These are phyloP conservation scores for Silene coronaria DNA, from an alignment of 179 eudicot species.

Conservation along the genomic window DNA sequence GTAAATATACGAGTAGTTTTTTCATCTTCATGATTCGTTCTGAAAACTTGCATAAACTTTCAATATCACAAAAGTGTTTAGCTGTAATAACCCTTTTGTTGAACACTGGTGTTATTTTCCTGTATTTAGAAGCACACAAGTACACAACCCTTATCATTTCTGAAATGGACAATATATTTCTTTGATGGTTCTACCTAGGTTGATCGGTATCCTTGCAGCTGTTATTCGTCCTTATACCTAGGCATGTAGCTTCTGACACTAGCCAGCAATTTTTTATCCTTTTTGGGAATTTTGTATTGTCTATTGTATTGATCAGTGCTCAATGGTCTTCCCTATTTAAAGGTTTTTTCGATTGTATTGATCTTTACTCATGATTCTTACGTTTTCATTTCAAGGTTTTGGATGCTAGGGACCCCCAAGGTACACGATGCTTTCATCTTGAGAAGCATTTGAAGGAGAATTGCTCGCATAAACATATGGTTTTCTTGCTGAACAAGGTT, in stretches of 20 bases:
- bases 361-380: not conserved
- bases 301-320: no score
- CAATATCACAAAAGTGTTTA: not conserved
- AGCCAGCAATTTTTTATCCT: not conserved
- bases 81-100: no score
- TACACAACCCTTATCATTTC: no score
- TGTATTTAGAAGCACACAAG: no score
- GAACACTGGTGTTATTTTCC: no score
- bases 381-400: slow-evolving; percentile 46
- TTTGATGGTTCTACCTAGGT: no score
- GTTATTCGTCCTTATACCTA: no score
- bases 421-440: slow-evolving; percentile 90
- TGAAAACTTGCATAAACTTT: not conserved
- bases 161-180: no score
- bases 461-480: slow-evolving; percentile 87
- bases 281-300: no score
- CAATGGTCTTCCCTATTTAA: not conserved
- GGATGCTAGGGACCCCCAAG: slow-evolving; percentile 98
- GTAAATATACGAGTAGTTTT: not conserved
- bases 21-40: no score
- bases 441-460: slow-evolving; percentile 93
- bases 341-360: not conserved
- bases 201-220: no score
- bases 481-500: slow-evolving; percentile 85
- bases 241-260: not conserved